Evolutionary conservation across 179 eudicot genomes (phyloP), one percentile per base, ranked within the genome.

Genomic region (Amaranthus tricolor): DNA sequence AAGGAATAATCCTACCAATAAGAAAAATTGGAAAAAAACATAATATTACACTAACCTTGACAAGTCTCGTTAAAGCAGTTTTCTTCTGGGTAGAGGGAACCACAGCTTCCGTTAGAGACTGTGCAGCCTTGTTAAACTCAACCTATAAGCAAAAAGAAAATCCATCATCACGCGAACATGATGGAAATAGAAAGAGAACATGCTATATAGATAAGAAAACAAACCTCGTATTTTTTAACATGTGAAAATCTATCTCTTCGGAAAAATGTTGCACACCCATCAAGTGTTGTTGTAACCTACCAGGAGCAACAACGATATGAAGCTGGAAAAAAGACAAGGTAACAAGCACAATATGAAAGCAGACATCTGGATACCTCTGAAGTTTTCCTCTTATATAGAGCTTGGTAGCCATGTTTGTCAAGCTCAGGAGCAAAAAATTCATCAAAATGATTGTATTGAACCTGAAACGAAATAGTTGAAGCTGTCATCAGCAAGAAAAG

Each of bases 261-360:
- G 86, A 95, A 95, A 81, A 95, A 93, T 58, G 95, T 95, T 70
- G 99, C 98, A 89, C 97, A 93, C 12, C 98, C 98, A 88, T 95
- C 98, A 71, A 87, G 76, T 60, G 86, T 86, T 61, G 81, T 86
- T 67, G 79, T 81, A 70, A 90, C 92, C 98, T 94, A 76, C 76
- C 82, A 16, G 11, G 40, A 60, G 56, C 43, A 72, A 70, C 67
- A 54, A 19, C 45, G 40, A 48, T 48, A 66, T 45, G 57, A 4
- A 45, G 75, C 57, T 49, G 68, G 65, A 10, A 20, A 49, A 21
- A 66, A 45, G 50, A 16, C 45, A 52, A 58, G 60, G 54, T 21
- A 31, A 31, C 14, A 53, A 31, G 11, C 17, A 17, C 15, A 16
- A 31, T 47, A 62, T n/a, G 58, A 45, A 44, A 59, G 70, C 66